Percentiles rank a stretch among this genome's conserved stretches.
These are phyloP conservation scores for Fusarium nematophilum DNA, from an alignment of 2,329 filamentous ascomycete species.

Conservation along the genomic window DNA sequence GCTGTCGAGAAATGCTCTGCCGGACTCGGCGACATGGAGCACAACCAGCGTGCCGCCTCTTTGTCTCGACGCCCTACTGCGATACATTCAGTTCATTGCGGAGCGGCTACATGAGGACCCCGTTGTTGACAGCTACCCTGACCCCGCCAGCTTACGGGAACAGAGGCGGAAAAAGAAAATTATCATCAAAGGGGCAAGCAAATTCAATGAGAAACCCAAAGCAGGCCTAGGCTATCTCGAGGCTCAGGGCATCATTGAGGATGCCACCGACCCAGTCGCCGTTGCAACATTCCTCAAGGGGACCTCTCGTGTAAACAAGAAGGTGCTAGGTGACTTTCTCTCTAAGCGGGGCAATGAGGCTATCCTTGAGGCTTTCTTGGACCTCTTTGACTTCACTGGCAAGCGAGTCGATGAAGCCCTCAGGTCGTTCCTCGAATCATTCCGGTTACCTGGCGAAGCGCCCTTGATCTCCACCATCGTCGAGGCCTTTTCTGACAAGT, in stretches of 20 bases:
- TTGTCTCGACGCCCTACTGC: constrained; percentile 90
- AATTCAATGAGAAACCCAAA: constrained; percentile 97
- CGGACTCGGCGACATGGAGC: constrained; percentile 98
- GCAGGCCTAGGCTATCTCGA: constrained; percentile 87
- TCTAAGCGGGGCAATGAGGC: constrained; percentile 90
- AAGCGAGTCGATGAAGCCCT: constrained; percentile 93
- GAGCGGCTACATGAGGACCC: constrained; percentile 83
- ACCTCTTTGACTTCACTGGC: constrained; percentile 86
- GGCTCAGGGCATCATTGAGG: constrained; percentile 85
- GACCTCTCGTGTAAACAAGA: constrained; percentile 90
- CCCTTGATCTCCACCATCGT: constrained; percentile 93
- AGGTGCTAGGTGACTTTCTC: constrained; percentile 88
- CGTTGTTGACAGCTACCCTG: constrained; percentile 72
- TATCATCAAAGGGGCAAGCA: constrained; percentile 86
- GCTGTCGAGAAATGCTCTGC: constrained; percentile 91
- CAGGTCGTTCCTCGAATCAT: constrained; percentile 86
- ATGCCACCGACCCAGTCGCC: constrained; percentile 77
- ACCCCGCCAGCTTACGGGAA: constrained; percentile 72
- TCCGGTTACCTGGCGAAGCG: constrained; percentile 93
- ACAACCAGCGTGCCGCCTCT: constrained; percentile 97
- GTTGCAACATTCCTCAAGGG: constrained; percentile 90
- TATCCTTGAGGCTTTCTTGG: constrained; percentile 86
- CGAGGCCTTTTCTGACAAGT: constrained; percentile 86
- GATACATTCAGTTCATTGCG: constrained; percentile 91
- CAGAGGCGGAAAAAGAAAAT: constrained; percentile 85